These are phyloP conservation scores for Colletotrichum incanum DNA, from an alignment of 2,329 filamentous ascomycete species.

Conservation along the genomic window DNA sequence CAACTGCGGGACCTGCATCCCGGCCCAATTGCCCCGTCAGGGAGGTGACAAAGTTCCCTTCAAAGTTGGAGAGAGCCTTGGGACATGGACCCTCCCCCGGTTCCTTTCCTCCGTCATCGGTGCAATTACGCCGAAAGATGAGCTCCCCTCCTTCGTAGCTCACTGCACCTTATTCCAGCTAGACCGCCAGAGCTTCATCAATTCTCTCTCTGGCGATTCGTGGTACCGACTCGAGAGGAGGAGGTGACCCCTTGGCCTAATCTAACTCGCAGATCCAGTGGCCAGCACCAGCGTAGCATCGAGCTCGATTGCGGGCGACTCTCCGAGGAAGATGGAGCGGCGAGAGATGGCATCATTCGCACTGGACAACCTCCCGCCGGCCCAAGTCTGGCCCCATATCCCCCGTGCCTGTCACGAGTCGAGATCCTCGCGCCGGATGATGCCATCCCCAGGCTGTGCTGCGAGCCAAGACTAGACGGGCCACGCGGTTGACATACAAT, in stretches of 20 bases:
- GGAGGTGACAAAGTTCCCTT: slow-evolving; percentile 19
- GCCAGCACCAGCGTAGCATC: slow-evolving; percentile 33
- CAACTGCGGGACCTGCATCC: slow-evolving; percentile 34
- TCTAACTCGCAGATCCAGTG: slow-evolving; percentile 31
- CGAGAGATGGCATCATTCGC: too few relatives aligned
- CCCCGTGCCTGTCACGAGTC: slow-evolving; percentile 4
- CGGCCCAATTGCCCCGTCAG: slow-evolving; percentile 37
- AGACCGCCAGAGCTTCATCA: not conserved
- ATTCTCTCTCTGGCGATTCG: slow-evolving; percentile 2
- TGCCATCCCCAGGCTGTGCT: slow-evolving; percentile 32
- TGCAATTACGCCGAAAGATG: slow-evolving; percentile 31
- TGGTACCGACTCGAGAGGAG: not conserved
- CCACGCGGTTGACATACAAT: not conserved
- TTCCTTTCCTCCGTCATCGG: slow-evolving; percentile 33
- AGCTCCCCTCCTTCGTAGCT: not conserved
- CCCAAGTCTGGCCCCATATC: too few relatives aligned
- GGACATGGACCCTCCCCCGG: slow-evolving; percentile 17
- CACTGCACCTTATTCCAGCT: not conserved
- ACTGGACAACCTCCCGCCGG: too few relatives aligned
- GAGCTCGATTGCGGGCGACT: slow-evolving; percentile 4
- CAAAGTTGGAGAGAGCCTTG: not conserved
- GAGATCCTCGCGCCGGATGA: slow-evolving; percentile 19
- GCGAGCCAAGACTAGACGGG: slow-evolving; percentile 10
- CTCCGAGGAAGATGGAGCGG: slow-evolving; percentile 19
- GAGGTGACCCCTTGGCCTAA: slow-evolving; percentile 14